phyloP scores from a whole-genome alignment of 2,329 filamentous ascomycete genomes.

The Beauveria asiatica region DNA sequence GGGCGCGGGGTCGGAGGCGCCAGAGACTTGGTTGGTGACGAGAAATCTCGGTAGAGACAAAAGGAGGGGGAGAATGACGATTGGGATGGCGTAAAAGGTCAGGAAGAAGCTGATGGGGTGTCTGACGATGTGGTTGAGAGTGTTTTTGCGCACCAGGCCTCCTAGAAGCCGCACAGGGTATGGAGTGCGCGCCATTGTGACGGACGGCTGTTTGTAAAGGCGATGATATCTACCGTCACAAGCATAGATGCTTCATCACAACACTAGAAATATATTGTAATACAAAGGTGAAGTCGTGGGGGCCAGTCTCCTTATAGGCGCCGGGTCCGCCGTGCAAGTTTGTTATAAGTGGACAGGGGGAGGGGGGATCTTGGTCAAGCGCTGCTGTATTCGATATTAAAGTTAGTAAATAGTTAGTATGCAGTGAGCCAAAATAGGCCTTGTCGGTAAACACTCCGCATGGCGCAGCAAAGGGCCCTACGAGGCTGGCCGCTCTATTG shows the following conservation, averaged over 20 bases:
- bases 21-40: slow-evolving; percentile 11
- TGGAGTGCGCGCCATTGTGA: background rate
- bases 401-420: too few relatives aligned
- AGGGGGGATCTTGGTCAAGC: background rate
- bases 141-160: slow-evolving; percentile 18
- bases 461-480: background rate
- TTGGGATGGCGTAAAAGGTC: slow-evolving; percentile 19
- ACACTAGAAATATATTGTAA: background rate
- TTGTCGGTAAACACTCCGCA: background rate
- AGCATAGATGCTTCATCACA: background rate
- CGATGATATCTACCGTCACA: background rate
- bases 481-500: background rate
- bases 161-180: slow-evolving; percentile 6
- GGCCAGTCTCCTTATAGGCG: background rate
- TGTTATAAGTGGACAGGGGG: background rate
- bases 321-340: background rate
- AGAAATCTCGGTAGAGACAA: slow-evolving; percentile 20
- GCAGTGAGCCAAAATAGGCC: background rate
- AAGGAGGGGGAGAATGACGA: slow-evolving; percentile 21
- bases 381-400: background rate
- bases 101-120: slow-evolving; percentile 19
- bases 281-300: background rate
- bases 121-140: slow-evolving; percentile 16
- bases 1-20: slow-evolving; percentile 15
- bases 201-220: background rate